Base-by-base conservation (phyloP, 345 rosid species). In the Clarkia xantiana region DNA sequence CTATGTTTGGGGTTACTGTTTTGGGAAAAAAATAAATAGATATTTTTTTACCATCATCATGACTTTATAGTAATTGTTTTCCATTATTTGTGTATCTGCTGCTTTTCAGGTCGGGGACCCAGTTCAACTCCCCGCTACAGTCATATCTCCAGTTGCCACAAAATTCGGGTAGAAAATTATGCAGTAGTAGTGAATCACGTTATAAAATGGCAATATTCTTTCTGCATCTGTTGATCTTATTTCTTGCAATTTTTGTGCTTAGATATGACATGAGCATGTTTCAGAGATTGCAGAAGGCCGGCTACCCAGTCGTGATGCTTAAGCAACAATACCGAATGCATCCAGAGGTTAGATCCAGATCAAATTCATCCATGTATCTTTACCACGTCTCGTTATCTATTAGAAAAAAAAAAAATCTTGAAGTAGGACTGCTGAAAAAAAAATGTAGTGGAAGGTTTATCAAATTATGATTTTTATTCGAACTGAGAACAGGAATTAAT, bases 301-400 rank as follows among this genome's bases (percentile, higher is more conserved):
- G 96, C 52, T 86, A 86, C 65, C 98, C 96, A 9, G 94, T 91
- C 34, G 70, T 74, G 41, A 86, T 91, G 98, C 80, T 91, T 69
- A 91, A 78, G 73, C 71, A 85, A 40, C 96, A 84, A 60, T 91
- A 91, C 59, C 76, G 96, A 36, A 91, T 91, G 98, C 98, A 86
- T 78, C 98, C 96, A 23, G 80, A 81, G 96, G 96, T 90, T 62
- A n/a, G 58, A 69, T 20, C 63, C 40, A 44, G 19, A 29, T 14
- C 16, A 22, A 25, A 25, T 29, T 8, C 53, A 12, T 39, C 23
- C 6, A 1, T 12, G 14, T 29, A 14, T 48, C 14, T 22, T 2
- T 22, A 23, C 19, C 11, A 6, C 17, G 6, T 22, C 9, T 29
- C 36, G 36, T 29, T 29, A 29, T 29, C 36, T 29, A n/a, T n/a